Conservation (phyloP, 495 filamentous ascomycete genomes). For the Aspergillus olivimuriae region DNA sequence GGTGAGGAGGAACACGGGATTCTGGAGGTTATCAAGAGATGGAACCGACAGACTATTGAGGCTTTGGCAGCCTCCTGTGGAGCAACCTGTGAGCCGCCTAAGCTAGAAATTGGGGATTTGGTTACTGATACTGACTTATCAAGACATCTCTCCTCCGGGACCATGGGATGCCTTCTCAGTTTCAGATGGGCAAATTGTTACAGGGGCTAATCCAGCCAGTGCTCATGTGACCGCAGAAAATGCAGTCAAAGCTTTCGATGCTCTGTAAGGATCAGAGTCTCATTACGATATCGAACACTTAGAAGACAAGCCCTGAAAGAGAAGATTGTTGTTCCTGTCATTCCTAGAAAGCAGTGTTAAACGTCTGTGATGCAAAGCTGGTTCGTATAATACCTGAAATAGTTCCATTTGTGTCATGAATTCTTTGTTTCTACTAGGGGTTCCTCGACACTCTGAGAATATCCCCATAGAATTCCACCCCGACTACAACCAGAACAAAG, state of each 20-base stretch:
- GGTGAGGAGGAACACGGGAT: slow-evolving; percentile 32
- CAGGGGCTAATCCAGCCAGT: slow-evolving; percentile 65
- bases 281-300: too few species aligned
- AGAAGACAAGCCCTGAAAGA: too few species aligned
- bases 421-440: too few species aligned
- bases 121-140: slow-evolving; percentile 1
- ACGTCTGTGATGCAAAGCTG: too few species aligned
- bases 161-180: slow-evolving; percentile 44
- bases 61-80: slow-evolving; percentile 24
- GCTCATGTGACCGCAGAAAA: slow-evolving; percentile 42
- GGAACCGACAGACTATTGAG: slow-evolving; percentile 29
- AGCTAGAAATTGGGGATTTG: not conserved
- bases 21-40: slow-evolving; percentile 13
- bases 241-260: slow-evolving; percentile 37
- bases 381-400: too few species aligned
- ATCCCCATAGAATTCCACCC: too few species aligned
- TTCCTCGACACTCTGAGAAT: too few species aligned
- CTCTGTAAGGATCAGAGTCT: too few species aligned
- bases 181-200: slow-evolving; percentile 54
- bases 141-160: slow-evolving; percentile 31
- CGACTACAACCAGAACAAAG: too few species aligned
- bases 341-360: too few species aligned
- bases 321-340: too few species aligned
- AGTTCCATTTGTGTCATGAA: too few species aligned
- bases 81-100: slow-evolving; percentile 29